Percentiles rank a stretch among this genome's conserved stretches.
phyloP scores from a whole-genome alignment of 768 basidiomycete species.

The Amanita exitialis region DNA sequence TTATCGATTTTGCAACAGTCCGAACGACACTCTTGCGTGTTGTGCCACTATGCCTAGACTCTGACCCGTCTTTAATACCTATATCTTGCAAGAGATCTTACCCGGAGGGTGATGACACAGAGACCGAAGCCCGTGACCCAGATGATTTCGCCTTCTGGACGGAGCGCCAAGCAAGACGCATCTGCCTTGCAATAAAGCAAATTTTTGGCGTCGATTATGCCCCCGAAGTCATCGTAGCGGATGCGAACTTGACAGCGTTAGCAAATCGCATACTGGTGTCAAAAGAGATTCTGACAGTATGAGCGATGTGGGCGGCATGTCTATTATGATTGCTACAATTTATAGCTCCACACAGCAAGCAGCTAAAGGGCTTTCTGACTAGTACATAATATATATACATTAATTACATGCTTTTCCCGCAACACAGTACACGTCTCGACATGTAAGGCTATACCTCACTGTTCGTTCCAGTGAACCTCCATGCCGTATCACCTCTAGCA shows the following conservation, averaged over 20 bases:
- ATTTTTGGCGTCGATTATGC: conserved; percentile 85
- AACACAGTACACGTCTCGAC: conserved; percentile 70
- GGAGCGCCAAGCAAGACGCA: conserved; percentile 81
- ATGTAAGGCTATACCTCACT: conserved; percentile 75
- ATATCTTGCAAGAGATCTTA: conserved; percentile 40
- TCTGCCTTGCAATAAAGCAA: conserved; percentile 68
- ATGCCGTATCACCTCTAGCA: conserved; percentile 25
- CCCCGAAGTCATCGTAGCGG: conserved; percentile 84
- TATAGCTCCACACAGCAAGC: conserved; percentile 10
- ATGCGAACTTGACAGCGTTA: conserved; percentile 83
- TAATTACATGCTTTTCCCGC: conserved; percentile 16
- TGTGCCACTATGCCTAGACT: conserved; percentile 81
- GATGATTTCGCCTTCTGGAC: conserved; percentile 97
- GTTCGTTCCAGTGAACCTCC: conserved; percentile 49
- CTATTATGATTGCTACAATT: neutral
- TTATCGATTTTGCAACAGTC: conserved; percentile 55
- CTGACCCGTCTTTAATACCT: conserved; percentile 75
- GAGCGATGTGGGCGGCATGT: neutral
- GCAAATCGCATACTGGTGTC: conserved; percentile 78
- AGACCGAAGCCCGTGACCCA: conserved; percentile 47
- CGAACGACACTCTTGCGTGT: conserved; percentile 61
- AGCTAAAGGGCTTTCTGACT: conserved; percentile 5
- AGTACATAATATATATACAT: neutral
- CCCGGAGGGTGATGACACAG: conserved; percentile 14
- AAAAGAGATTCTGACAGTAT: conserved; percentile 38